These are phyloP conservation scores for Blastobotrys apis DNA, from an alignment of 1,139 yeast species.

Conservation along the genomic window DNA sequence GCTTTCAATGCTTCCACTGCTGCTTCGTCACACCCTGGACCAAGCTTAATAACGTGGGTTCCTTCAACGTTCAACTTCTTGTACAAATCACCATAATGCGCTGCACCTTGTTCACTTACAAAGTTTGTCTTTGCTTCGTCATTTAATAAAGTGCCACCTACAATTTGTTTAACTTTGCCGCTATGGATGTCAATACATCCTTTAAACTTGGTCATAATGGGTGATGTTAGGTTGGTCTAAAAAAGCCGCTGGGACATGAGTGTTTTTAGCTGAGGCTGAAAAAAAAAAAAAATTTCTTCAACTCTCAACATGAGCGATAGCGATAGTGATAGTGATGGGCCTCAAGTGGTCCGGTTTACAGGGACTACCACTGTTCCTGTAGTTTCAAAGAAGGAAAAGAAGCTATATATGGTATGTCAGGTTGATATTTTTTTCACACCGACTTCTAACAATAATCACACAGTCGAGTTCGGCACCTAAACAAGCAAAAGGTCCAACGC, in stretches of 20 bases:
- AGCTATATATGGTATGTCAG: conserved; percentile 35
- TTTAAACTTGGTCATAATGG: conserved; percentile 73
- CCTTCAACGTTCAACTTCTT: conserved; percentile 54
- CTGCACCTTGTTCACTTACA: conserved; percentile 70
- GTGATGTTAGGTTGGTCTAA: not conserved
- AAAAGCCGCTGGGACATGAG: not conserved
- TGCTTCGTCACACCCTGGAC: conserved; percentile 78
- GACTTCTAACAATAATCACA: not conserved
- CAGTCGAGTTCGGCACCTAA: conserved; percentile 42
- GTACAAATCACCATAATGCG: conserved; percentile 74
- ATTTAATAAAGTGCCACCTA: conserved; percentile 72
- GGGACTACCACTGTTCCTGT: conserved; percentile 39
- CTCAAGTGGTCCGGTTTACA: conserved; percentile 46
- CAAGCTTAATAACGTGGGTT: conserved; percentile 90
- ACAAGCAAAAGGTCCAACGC: conserved; percentile 27
- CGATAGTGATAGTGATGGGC: conserved; percentile 23
- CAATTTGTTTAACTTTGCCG: conserved; percentile 94
- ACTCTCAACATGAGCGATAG: conserved; percentile 1
- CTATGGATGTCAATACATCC: conserved; percentile 95
- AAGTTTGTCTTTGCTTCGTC: conserved; percentile 61
- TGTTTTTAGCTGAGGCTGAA: not conserved
- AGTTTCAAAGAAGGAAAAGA: conserved; percentile 42
- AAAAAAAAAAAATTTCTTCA: not conserved
- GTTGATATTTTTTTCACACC: no score
- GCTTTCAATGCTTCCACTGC: conserved; percentile 69